A percentile compares a stretch with the other conserved stretches of the same genome.
Conservation (phyloP, 2,329 filamentous ascomycete genomes). For the Diaporthe citri region DNA sequence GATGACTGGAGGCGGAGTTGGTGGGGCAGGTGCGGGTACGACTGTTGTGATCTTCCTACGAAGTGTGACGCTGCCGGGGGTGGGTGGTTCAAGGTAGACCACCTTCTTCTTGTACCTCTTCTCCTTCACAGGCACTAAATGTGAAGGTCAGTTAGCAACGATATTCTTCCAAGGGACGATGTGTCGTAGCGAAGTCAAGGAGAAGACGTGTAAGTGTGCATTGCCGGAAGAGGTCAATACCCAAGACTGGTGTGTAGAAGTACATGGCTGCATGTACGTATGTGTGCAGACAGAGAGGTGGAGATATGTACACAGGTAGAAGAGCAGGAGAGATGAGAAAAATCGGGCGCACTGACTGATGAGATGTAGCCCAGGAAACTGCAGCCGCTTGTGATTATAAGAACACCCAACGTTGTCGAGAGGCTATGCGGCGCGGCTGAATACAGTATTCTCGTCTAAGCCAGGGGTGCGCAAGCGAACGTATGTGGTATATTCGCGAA, state of each 20-base stretch:
- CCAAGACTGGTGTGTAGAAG: slow-evolving; percentile 37
- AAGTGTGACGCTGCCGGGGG: slow-evolving; percentile 53
- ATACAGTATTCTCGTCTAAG: slow-evolving; percentile 3
- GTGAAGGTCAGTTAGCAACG: slow-evolving; percentile 8
- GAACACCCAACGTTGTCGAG: slow-evolving; percentile 24
- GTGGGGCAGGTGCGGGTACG: slow-evolving; percentile 51
- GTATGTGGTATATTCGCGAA: slow-evolving; percentile 10
- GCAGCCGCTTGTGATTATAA: slow-evolving; percentile 24
- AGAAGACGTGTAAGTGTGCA: not conserved
- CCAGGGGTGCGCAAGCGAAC: slow-evolving; percentile 27
- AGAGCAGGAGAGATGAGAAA: not conserved
- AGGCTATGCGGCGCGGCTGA: slow-evolving; percentile 14
- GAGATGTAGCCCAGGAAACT: slow-evolving; percentile 25
- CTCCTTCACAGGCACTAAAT: slow-evolving; percentile 34
- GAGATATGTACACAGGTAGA: not conserved
- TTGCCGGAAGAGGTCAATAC: slow-evolving; percentile 23
- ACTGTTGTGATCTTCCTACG: slow-evolving; percentile 54
- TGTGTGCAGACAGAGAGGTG: not conserved
- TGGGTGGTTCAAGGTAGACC: slow-evolving; percentile 57
- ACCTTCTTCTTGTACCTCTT: slow-evolving; percentile 54
- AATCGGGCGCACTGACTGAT: slow-evolving; percentile 35
- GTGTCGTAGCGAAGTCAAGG: too few relatives aligned
- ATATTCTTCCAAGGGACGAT: not conserved
- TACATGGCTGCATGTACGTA: slow-evolving; percentile 31
- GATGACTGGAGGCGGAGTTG: slow-evolving; percentile 45